Percentiles rank a stretch among this genome's conserved stretches.
phyloP scores from a whole-genome alignment of 805 yeast genomes.

The Yarrowia sp. region DNA sequence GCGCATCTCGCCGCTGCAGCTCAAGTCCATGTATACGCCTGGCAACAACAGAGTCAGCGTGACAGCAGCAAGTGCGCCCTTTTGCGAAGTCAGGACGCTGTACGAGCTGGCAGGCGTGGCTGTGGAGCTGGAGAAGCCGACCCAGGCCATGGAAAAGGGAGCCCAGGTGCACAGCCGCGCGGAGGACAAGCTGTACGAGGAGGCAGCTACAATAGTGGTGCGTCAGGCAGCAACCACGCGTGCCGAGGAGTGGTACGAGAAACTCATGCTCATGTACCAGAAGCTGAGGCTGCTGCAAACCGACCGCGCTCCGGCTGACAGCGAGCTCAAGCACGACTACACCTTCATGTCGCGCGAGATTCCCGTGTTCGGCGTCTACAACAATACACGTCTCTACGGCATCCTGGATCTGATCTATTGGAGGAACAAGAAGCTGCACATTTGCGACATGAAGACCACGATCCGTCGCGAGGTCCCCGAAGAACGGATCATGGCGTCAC shows the following conservation, averaged over 20 bases:
- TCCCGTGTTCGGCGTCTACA: conserved; percentile 26
- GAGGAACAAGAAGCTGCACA: conserved; percentile 17
- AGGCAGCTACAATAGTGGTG: no score
- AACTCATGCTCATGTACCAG: conserved; percentile 2
- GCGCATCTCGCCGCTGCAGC: conserved; percentile 21
- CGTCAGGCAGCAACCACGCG: not conserved
- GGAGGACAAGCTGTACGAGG: not conserved
- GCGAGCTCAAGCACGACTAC: not conserved
- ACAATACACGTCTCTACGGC: conserved; percentile 20
- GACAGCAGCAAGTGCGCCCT: conserved; percentile 27
- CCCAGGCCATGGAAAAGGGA: conserved; percentile 17
- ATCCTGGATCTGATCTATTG: conserved; percentile 36
- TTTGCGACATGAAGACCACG: conserved; percentile 34
- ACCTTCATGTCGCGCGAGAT: conserved; percentile 26
- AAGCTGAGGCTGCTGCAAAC: conserved; percentile 12
- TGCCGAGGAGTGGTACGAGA: conserved; percentile 22
- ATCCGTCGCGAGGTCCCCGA: not conserved
- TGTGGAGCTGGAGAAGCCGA: not conserved
- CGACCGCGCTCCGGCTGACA: not conserved
- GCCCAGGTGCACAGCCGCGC: conserved; percentile 6
- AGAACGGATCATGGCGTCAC: conserved; percentile 10
- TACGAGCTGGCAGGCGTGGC: conserved; percentile 30
- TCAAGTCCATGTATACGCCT: conserved; percentile 1
- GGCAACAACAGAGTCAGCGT: conserved; percentile 27
- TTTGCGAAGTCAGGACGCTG: conserved; percentile 22